Conservation (phyloP, 495 filamentous ascomycete species). For the Podospora fimiseda region DNA sequence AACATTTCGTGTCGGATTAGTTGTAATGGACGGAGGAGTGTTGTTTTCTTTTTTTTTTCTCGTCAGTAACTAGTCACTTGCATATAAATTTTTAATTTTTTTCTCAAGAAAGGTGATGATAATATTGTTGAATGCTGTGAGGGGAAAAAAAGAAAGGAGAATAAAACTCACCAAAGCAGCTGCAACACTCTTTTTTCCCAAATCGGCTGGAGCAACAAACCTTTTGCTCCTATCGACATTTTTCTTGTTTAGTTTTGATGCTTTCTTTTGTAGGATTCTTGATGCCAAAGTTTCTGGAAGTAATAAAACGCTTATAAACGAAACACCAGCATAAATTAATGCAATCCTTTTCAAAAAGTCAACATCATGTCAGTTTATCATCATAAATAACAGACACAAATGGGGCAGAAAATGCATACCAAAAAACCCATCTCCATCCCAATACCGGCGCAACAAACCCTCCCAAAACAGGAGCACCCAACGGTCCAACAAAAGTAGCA, state of each 20-base stretch:
- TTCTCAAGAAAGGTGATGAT: too few relatives aligned
- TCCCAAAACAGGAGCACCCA: slow-evolving; percentile 43
- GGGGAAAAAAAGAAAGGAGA: too few relatives aligned
- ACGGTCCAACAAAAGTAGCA: slow-evolving; percentile 33
- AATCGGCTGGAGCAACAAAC: slow-evolving; percentile 17
- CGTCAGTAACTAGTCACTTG: too few relatives aligned
- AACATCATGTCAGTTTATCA: too few relatives aligned
- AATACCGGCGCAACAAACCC: slow-evolving; percentile 26
- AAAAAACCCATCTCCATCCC: slow-evolving; percentile 52
- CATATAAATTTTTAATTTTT: too few relatives aligned
- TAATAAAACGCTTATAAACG: slow-evolving; percentile 22
- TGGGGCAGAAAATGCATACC: slow-evolving; percentile 30
- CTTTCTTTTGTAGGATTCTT: slow-evolving; percentile 41
- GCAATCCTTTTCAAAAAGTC: slow-evolving; percentile 28
- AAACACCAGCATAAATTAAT: slow-evolving; percentile 39
- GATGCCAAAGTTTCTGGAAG: slow-evolving; percentile 48
- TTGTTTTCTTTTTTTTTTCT: slow-evolving; percentile 18
- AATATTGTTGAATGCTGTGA: too few relatives aligned
- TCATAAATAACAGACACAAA: too few relatives aligned
- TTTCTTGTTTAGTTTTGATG: slow-evolving; percentile 41
- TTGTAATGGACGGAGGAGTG: slow-evolving; percentile 40
- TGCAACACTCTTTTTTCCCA: slow-evolving; percentile 14
- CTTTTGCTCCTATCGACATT: slow-evolving; percentile 3
- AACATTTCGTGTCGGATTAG: slow-evolving; percentile 57
- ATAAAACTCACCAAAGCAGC: slow-evolving; percentile 20